These are phyloP conservation scores for Rosellinia necatrix DNA, from an alignment of 2,329 filamentous ascomycete species.

Conservation along the genomic window DNA sequence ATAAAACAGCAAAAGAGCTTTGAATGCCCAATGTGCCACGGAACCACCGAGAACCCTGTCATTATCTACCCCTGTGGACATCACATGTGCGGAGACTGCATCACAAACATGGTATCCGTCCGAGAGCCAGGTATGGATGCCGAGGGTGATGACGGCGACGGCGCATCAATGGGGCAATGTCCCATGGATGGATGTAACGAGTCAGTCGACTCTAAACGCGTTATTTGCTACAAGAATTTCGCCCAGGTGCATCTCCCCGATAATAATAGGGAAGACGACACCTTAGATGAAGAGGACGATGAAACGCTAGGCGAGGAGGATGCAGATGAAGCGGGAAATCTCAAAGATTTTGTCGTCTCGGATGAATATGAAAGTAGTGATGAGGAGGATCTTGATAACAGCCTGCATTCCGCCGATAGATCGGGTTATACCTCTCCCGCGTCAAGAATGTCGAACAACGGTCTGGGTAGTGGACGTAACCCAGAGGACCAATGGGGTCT, in stretches of 20 bases:
- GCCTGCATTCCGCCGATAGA: neutral
- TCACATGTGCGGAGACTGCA: conserved; percentile 36
- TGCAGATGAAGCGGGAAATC: conserved; percentile 30
- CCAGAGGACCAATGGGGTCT: neutral
- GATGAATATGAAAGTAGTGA: conserved; percentile 26
- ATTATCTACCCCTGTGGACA: conserved; percentile 42
- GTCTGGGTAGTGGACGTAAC: neutral
- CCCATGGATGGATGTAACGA: conserved; percentile 24
- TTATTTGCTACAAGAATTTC: conserved; percentile 36
- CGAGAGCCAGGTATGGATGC: conserved; percentile 10
- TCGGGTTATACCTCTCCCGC: neutral
- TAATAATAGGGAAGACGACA: conserved; percentile 1
- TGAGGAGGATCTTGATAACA: conserved; percentile 4
- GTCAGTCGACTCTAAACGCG: conserved; percentile 27
- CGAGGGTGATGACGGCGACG: conserved; percentile 12
- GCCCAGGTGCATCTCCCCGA: conserved; percentile 28
- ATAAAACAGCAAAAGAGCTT: conserved; percentile 29
- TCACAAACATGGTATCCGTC: conserved; percentile 31
- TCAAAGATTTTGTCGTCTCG: conserved; percentile 32
- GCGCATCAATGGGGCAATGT: conserved; percentile 17
- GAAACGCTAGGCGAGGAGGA: conserved; percentile 24
- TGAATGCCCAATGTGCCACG: conserved; percentile 34
- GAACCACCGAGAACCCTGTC: conserved; percentile 31
- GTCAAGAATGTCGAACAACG: neutral
- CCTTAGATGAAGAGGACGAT: conserved; percentile 19